Percentiles rank a stretch among this genome's conserved stretches.
Conservation (phyloP, 2,329 filamentous ascomycete species). For the Hypocrella siamensis region DNA sequence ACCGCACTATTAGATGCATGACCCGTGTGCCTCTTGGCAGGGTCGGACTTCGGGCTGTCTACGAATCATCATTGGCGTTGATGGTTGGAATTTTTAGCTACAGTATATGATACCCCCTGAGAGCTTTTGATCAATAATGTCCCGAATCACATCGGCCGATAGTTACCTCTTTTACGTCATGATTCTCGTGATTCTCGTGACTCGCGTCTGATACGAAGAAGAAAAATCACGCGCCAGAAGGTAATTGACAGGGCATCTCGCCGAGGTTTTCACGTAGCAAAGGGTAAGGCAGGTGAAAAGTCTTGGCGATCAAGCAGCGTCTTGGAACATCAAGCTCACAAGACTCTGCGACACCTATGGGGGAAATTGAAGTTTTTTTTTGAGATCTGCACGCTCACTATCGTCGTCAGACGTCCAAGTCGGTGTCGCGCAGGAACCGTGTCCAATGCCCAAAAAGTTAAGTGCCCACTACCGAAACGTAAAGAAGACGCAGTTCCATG, state of each 20-base stretch:
- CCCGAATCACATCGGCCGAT: no score
- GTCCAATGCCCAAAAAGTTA: conserved; percentile 28
- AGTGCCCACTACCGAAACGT: conserved; percentile 13
- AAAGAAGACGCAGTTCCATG: background rate
- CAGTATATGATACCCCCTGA: background rate
- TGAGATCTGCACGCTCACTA: conserved; percentile 44
- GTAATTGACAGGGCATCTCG: background rate
- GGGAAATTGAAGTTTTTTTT: conserved; percentile 41
- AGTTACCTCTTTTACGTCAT: no score
- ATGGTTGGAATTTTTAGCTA: no score
- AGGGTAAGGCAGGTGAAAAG: conserved; percentile 1
- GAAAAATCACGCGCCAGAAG: no score
- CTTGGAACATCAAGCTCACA: conserved; percentile 29
- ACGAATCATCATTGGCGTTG: no score
- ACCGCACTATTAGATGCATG: background rate
- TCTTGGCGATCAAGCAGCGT: conserved; percentile 87
- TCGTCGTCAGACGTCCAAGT: conserved; percentile 40
- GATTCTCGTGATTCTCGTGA: no score
- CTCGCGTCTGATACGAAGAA: no score
- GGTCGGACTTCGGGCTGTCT: no score
- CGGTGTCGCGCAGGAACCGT: conserved; percentile 24
- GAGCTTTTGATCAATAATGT: background rate
- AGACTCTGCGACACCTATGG: conserved; percentile 83
- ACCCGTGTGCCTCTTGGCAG: background rate
- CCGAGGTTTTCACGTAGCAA: background rate